phyloP scores from a whole-genome alignment of 352 stramenopile genomes.

The Globisporangium orthogonon region DNA sequence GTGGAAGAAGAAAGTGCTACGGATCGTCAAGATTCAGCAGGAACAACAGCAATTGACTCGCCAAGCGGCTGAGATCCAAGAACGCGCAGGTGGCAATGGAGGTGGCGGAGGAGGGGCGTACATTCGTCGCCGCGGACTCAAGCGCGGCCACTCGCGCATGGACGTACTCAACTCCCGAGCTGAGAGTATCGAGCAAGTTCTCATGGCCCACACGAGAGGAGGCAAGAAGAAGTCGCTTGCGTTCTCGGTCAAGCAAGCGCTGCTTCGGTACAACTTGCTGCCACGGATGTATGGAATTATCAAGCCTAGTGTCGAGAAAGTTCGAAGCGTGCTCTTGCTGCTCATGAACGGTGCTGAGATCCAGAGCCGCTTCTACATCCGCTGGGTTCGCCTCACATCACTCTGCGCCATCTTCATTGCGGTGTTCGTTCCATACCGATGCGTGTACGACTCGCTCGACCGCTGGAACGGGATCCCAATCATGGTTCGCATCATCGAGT shows the following conservation, averaged over 20 bases:
- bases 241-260: constrained; percentile 5
- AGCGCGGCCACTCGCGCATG: constrained; percentile 25
- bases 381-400: constrained; percentile 43
- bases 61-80: constrained; percentile 27
- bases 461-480: constrained; percentile 34
- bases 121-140: constrained; percentile 14
- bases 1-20: constrained; percentile 59
- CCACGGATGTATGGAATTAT: background rate
- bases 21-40: constrained; percentile 57
- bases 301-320: background rate
- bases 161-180: constrained; percentile 40
- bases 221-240: constrained; percentile 11
- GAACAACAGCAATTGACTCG: constrained; percentile 49
- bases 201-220: constrained; percentile 26
- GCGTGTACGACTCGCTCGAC: constrained; percentile 48
- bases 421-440: constrained; percentile 40
- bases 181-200: constrained; percentile 43
- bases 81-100: constrained; percentile 6
- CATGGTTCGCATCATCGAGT: constrained; percentile 23
- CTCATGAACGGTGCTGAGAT: constrained; percentile 38
- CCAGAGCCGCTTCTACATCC: constrained; percentile 47
- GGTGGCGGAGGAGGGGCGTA: background rate
- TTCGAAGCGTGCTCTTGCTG: background rate
- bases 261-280: constrained; percentile 5
- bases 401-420: constrained; percentile 43